These are phyloP conservation scores for Stromatinia cepivora DNA, from an alignment of 2,329 filamentous ascomycete genomes.

Conservation along the genomic window DNA sequence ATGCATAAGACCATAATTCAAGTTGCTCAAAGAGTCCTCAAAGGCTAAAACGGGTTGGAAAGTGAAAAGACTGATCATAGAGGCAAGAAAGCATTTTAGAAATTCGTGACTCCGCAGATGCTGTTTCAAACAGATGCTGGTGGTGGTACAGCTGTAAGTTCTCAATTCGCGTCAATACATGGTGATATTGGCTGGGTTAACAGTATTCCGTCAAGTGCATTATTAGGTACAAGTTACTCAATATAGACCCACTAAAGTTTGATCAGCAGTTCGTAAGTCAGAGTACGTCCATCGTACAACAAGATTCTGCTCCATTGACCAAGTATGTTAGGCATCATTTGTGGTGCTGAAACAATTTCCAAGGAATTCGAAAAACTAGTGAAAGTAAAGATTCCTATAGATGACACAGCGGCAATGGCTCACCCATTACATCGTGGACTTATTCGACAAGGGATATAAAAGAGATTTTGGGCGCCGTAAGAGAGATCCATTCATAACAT, in stretches of 20 bases:
- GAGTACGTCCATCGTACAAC: slow-evolving; percentile 1
- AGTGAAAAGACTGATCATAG: no score
- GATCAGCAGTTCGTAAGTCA: slow-evolving; percentile 12
- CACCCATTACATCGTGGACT: not conserved
- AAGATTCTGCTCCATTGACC: no score
- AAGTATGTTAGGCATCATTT: slow-evolving; percentile 14
- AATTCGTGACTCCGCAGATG: no score
- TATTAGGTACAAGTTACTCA: not conserved
- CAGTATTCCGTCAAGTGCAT: slow-evolving; percentile 1
- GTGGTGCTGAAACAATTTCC: slow-evolving; percentile 18
- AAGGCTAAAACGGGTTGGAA: no score
- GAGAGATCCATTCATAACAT: no score
- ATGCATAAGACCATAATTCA: no score
- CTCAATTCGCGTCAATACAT: no score
- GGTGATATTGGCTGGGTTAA: no score
- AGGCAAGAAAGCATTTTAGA: no score
- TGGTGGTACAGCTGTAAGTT: no score
- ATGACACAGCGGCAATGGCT: slow-evolving; percentile 5
- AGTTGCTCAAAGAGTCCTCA: no score
- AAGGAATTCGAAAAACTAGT: not conserved
- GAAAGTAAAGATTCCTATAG: not conserved
- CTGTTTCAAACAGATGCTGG: no score
- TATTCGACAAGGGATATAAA: slow-evolving; percentile 2
- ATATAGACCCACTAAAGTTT: slow-evolving; percentile 1
- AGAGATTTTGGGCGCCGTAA: slow-evolving; percentile 1